Base-by-base conservation (phyloP, 495 filamentous ascomycete species). In the Aspergillus sclerotioniger region DNA sequence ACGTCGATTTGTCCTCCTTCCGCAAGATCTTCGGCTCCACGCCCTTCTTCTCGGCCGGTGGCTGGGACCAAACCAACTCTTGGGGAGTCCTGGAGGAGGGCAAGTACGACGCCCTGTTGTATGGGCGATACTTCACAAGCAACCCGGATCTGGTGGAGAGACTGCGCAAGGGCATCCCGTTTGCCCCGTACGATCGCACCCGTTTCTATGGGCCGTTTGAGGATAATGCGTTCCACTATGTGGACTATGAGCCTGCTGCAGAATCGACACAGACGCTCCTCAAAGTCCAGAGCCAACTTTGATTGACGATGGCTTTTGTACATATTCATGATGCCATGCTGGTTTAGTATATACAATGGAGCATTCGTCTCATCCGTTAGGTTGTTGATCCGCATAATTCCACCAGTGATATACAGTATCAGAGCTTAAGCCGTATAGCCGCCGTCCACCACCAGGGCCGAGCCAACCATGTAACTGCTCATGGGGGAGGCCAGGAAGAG, bases 401-500 rank as follows among this genome's bases (percentile, higher is more conserved):
- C n/a, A 5, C 5, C 25, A 25, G 25, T 25, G 25, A 25, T 25
- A 25, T 25, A 25, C 25, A 25, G 25, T 25, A 25, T 25, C n/a
- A n/a, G n/a, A n/a, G n/a, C 25, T 25, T 5, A 25, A 25, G 25
- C 25, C 25, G 25, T 51, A 35, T 35, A 32, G 8, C 49, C 49
- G 3, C 49, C 49, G 16, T 51, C 65, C 7, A 59, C 62, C 15
- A 68, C 60, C 19, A 68, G 35, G 5, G 62, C 57, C 3, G 62
- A 62, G 21, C 71, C 71, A 32, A 56, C 60, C 68, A 80, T 73
- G 46, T 71, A 80, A 58, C 76, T 80, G 39, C 70, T 72, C 67
- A 73, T 71, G 8, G 67, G 61, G 16, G 69, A 77, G 15, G 79
- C 83, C 8, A 92, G 78, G 68, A 90, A 91, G 16, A 81, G 58